A percentile compares a stretch with the other conserved stretches of the same genome.
Evolutionary conservation across 495 filamentous ascomycete genomes (phyloP).

Genomic region (Rhizodiscina lignyota): DNA sequence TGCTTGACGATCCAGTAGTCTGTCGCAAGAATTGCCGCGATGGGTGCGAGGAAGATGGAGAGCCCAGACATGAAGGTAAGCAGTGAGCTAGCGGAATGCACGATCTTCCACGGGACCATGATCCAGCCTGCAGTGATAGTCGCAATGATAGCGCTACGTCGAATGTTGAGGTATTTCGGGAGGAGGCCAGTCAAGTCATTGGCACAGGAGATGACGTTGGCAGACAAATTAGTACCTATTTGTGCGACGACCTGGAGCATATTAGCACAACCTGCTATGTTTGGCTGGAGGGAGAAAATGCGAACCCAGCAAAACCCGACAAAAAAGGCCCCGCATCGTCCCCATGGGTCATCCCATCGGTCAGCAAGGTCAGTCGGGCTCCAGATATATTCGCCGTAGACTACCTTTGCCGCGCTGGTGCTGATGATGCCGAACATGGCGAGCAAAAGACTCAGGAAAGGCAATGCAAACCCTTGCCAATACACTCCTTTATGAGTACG

Average conservation of each 20-base stretch:
- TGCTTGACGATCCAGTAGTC: conserved; percentile 32
- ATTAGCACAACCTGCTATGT: no score
- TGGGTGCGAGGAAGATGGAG: conserved; percentile 28
- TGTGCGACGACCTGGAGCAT: no score
- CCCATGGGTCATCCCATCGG: conserved; percentile 22
- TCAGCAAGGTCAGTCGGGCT: conserved; percentile 31
- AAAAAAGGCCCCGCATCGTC: conserved; percentile 38
- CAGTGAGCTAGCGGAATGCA: conserved; percentile 26
- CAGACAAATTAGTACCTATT: conserved; percentile 38
- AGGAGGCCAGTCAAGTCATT: conserved; percentile 25
- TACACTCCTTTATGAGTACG: conserved; percentile 17
- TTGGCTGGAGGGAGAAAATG: no score
- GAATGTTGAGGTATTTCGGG: conserved; percentile 27
- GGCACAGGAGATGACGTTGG: conserved; percentile 35
- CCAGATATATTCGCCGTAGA: conserved; percentile 33
- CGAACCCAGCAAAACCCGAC: conserved; percentile 27
- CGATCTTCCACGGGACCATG: conserved; percentile 32
- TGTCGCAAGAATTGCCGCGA: conserved; percentile 28
- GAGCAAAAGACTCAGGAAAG: conserved; percentile 32
- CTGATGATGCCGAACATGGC: conserved; percentile 33
- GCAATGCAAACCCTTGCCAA: conserved; percentile 27
- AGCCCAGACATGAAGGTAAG: conserved; percentile 30
- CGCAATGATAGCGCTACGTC: conserved; percentile 22
- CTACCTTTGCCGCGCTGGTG: conserved; percentile 31
- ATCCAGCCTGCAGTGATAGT: conserved; percentile 32